Evolutionary conservation across 2,329 filamentous ascomycete genomes (phyloP), one percentile per base, ranked within the genome.

Genomic region (Pseudogymnoascus sp.): DNA sequence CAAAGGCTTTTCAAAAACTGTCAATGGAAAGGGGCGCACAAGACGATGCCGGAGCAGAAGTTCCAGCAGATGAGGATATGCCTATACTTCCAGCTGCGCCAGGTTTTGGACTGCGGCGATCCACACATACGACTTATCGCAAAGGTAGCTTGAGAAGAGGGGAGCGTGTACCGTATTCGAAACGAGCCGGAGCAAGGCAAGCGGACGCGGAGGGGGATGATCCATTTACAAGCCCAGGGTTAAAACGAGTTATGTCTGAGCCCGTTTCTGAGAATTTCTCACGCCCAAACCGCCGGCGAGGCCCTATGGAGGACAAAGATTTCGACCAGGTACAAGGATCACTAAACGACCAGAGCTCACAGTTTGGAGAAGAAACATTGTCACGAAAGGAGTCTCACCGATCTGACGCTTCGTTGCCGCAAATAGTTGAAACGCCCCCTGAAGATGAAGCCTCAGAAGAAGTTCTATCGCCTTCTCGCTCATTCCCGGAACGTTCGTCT

Each of bases 51-150:
- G 71, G 70, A 18, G 70, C 68, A 11, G 76, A 79, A 53, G 71
- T 71, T 9, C 47, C 60, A 15, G 41, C 67, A 69, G 67, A 75
- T 20, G 89, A 90, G 39, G 93, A 97, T 71, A 87, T 89, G 77
- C 91, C 92, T 6, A 96, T 97, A 65, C 77, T 97, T 41, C 89
- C 91, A 1, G 83, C 88, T 62, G 85, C 82, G 61, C 76, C 88
- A 18, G 90, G 90, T 3, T 85, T 88, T 73, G 90, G 90, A 33
- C 77, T 99, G 57, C 88, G 94, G 67, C 84, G 94, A 64, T 97
- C 94, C 11, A 99, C 91, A 18, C 84, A 90, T 60, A 99, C 94
- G 4, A 93, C 90, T 25, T 97, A 97, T 73, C 81, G 92, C 68
- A 90, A 85, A 68, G 92, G 92, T 35, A 97, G 92, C 75, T 74